Evolutionary conservation across 768 basidiomycete species (phyloP).

Genomic region (Rhizopogon vulgaris): DNA sequence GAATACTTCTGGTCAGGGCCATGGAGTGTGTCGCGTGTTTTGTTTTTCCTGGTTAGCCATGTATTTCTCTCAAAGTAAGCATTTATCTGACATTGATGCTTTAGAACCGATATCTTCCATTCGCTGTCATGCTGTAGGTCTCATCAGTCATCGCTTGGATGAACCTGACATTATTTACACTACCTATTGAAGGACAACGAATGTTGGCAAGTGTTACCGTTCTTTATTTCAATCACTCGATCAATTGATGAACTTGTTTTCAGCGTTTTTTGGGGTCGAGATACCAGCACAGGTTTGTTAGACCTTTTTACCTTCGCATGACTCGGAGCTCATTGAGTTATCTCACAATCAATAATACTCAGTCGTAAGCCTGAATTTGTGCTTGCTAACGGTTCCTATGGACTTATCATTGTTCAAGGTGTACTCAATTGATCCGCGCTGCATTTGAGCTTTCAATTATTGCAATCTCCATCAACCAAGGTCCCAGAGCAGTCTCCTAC

Average conservation of each 20-base stretch:
- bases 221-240: neutral
- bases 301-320: neutral
- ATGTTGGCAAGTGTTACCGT: neutral
- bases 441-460: conserved; percentile 3
- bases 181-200: neutral
- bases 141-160: neutral
- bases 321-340: neutral
- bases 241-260: neutral
- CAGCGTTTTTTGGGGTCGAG: conserved; percentile 1
- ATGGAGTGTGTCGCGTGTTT: conserved; percentile 4
- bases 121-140: conserved; percentile 2
- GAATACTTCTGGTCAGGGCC: conserved; percentile 7
- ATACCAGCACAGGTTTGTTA: neutral
- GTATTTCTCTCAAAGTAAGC: neutral
- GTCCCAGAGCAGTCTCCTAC: neutral
- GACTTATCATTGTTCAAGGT: conserved; percentile 1
- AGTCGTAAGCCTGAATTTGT: neutral
- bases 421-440: neutral
- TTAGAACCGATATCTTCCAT: conserved; percentile 7
- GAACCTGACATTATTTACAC: neutral
- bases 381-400: neutral
- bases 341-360: neutral
- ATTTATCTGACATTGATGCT: neutral
- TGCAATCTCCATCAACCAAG: conserved; percentile 5
- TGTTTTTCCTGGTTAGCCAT: conserved; percentile 5